Base-by-base conservation (phyloP, 2,329 filamentous ascomycete genomes). In the Penicillium sp. region DNA sequence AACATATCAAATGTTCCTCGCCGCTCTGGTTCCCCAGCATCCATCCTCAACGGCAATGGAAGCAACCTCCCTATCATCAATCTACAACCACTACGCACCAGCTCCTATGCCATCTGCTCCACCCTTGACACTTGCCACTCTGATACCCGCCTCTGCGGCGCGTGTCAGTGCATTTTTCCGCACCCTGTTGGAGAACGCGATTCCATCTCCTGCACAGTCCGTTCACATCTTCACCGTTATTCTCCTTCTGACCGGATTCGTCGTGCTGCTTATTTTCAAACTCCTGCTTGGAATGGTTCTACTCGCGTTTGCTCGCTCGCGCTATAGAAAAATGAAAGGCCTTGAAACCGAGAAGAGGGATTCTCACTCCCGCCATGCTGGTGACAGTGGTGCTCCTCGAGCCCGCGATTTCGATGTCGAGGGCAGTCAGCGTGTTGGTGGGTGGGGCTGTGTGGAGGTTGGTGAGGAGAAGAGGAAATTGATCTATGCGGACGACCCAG, bases 1-100 rank as follows among this genome's bases (percentile, higher is more conserved):
- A 71, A 97, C 93, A 6, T 99, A 97, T 73, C 89, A 97, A 75
- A 97, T 97, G 93, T 96, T 97, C 68, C 83, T 97, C 13, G 90
- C 92, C 3, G 92, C 90, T 0, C 88, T 96, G 65, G 81, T 97
- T 32, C 88, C 91, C 0, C 83, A 88, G 8, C 89, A 90, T 0
- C 79, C 90, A 0, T 69, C 71, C 2, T 73, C 74, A 8, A 68
- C 68, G 1, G 67, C 69, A 1, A 63, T 66, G n/a, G 64, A 64
- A 29, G 54, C 66, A 8, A 69, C 75, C 3, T 76, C 75, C 5
- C 64, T 79, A 8, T 67, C 75, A 8, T 73, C 75, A 2, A 77
- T 79, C 41, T 73, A 78, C 50, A 68, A 70, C 55, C 69, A 77
- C 43, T 77, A 77, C 78, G 83, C 24, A 79, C 86, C 24, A 85